Evolutionary conservation across 257 asterid species (phyloP).

Genomic region (Gentiana dahurica): DNA sequence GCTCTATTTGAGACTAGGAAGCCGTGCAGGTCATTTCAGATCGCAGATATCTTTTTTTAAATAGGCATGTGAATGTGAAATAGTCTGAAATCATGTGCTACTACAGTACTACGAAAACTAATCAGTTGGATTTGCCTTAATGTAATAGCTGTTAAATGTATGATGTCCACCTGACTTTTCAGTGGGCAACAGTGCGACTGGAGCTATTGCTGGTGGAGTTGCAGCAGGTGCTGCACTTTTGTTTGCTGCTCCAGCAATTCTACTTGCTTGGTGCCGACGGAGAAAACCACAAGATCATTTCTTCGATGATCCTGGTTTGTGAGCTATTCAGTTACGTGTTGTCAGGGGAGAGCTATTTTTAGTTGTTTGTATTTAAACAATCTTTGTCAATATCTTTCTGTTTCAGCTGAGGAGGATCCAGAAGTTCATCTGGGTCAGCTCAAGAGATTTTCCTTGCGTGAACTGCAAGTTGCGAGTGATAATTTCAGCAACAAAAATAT

Average conservation of each 20-base stretch:
- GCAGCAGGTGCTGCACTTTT: slow-evolving; percentile 82
- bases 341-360: neutral
- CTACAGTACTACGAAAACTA: neutral
- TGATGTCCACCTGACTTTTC: slow-evolving; percentile 15
- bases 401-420: slow-evolving; percentile 91
- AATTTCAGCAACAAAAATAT: slow-evolving; percentile 57
- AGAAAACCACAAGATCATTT: slow-evolving; percentile 74
- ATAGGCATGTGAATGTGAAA: too few species aligned
- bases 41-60: too few species aligned
- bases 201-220: slow-evolving; percentile 86
- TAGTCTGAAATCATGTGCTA: too few species aligned
- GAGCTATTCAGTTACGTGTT: slow-evolving; percentile 6
- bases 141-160: too few species aligned
- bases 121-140: neutral
- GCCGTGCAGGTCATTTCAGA: too few species aligned
- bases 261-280: slow-evolving; percentile 67
- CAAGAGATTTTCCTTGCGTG: slow-evolving; percentile 72
- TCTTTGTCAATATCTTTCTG: slow-evolving; percentile 4
- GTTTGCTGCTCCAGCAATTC: slow-evolving; percentile 58
- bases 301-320: slow-evolving; percentile 92
- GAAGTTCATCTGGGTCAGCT: slow-evolving; percentile 94
- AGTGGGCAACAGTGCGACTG: slow-evolving; percentile 65
- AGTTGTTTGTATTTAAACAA: neutral
- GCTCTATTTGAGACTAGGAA: too few species aligned
- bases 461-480: slow-evolving; percentile 77